Evolutionary conservation across 1,139 yeast genomes (phyloP), one percentile per base, ranked within the genome.

Genomic region (Protomyces arabidopsidicola): DNA sequence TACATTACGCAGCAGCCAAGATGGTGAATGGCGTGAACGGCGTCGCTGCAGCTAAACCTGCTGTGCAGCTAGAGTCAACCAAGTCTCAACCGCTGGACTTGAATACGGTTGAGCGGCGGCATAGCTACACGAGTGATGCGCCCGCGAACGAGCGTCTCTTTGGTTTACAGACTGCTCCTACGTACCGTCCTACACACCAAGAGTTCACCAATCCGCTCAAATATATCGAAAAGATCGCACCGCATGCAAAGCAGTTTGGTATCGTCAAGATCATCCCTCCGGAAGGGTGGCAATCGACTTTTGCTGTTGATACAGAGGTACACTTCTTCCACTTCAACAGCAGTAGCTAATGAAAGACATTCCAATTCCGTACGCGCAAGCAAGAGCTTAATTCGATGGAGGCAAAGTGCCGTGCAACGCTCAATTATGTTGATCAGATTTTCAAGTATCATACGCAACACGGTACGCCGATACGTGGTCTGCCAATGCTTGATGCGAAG

Each of bases 251-350:
- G 62, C 71, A 76, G 55, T 81, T 78, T 71, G 96, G 96, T 0
- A 93, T 91, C n/a, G 78, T 88, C 35, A 89, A 88, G 72, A 75
- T 90, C 22, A 77, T 79, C n/a, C 82, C 87, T 0, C 87, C 88
- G 0, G 67, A 69, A 5, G 65, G 70, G 22, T 78, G 81, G 78
- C 69, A 70, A 52, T 77, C 76, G 16, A 73, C 70, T 60, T 80
- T 76, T 70, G 74, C 78, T 16, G 71, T 82, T n/a, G 81, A 84
- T 69, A 72, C 82, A 3, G 85, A 84, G 60, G 75, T 79, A 64
- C 5, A 16, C n/a, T 22, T 12, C 48, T 5, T 24, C n/a, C 3
- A 6, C 18, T 16, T 22, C 51, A 5, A 6, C 16, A 31, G 2
- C 4, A 3, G 16, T 35, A 42, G 45, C 60, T 59, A 24, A 53